Percentiles rank a stretch among this genome's conserved stretches.
Evolutionary conservation across 169 alveolate genomes (phyloP).

Genomic region (Plasmodium billcollinsi): DNA sequence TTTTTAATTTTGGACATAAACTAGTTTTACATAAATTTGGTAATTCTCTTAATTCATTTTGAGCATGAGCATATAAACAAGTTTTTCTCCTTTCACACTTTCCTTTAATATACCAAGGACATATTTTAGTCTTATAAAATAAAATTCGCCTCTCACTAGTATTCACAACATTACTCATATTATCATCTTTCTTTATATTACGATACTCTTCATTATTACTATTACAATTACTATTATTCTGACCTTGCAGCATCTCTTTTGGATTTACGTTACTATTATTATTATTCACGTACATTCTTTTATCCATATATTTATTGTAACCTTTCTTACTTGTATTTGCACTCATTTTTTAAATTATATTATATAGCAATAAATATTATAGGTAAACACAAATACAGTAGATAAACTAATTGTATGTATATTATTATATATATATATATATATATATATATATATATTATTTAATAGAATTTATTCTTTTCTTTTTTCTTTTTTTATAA

Average conservation of each 20-base stretch:
- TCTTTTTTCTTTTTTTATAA: too few relatives aligned
- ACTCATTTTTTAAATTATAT: not conserved
- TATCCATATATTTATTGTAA: not conserved
- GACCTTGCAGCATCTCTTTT: constrained; percentile 7
- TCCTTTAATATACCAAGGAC: constrained; percentile 83
- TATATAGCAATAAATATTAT: too few relatives aligned
- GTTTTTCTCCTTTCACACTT: constrained; percentile 78
- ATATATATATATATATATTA: too few relatives aligned
- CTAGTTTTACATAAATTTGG: constrained; percentile 81
- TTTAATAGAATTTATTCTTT: too few relatives aligned
- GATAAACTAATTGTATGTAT: too few relatives aligned
- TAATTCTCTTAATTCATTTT: constrained; percentile 78
- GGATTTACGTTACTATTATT: not conserved
- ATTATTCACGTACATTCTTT: not conserved
- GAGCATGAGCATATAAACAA: constrained; percentile 82
- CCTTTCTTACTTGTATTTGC: not conserved
- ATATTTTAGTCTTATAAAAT: constrained; percentile 81
- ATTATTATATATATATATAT: too few relatives aligned
- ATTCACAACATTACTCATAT: constrained; percentile 47
- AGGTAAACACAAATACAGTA: too few relatives aligned
- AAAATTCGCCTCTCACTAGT: constrained; percentile 60
- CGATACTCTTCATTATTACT: constrained; percentile 16
- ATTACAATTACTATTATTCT: too few relatives aligned
- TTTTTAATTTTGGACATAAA: constrained; percentile 78
- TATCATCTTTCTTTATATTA: constrained; percentile 30